These are phyloP conservation scores for Trifolium pratense DNA, from an alignment of 306 rosid genomes.

Conservation along the genomic window DNA sequence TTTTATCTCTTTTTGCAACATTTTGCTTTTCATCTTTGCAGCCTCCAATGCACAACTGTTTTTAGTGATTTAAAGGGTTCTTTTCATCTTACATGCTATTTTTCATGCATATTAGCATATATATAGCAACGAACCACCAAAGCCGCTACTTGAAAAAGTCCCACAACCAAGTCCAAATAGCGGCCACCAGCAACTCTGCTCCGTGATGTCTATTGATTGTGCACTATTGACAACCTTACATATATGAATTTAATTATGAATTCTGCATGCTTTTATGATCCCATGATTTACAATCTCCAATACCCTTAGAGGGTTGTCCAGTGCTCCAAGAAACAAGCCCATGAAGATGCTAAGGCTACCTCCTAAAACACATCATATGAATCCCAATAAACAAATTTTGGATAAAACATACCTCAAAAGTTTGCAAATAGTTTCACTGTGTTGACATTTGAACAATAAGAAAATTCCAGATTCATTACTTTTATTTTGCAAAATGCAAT, in stretches of 20 bases:
- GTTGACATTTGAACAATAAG: constrained; percentile 18
- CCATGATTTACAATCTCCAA: too few species aligned
- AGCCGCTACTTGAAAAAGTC: too few species aligned
- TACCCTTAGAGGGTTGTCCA: constrained; percentile 76
- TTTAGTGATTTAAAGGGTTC: too few species aligned
- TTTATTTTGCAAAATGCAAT: constrained; percentile 1
- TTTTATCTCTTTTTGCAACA: neutral
- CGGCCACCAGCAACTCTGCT: too few species aligned
- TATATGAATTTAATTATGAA: too few species aligned
- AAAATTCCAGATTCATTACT: constrained; percentile 4
- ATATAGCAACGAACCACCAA: too few species aligned
- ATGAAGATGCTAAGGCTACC: constrained; percentile 85
- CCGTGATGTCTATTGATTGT: too few species aligned
- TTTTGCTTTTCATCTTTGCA: constrained; percentile 6
- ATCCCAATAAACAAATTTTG: constrained; percentile 26
- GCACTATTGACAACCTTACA: too few species aligned
- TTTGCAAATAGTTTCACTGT: neutral
- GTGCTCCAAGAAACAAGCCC: constrained; percentile 85
- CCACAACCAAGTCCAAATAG: too few species aligned
- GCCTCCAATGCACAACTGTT: neutral
- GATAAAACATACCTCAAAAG: constrained; percentile 9
- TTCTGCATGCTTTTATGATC: too few species aligned
- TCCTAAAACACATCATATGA: constrained; percentile 56
- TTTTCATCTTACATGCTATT: too few species aligned
- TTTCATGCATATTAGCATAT: too few species aligned